These are phyloP conservation scores for Phanerodontia chrysosporium DNA, from an alignment of 768 basidiomycete species.

Conservation along the genomic window DNA sequence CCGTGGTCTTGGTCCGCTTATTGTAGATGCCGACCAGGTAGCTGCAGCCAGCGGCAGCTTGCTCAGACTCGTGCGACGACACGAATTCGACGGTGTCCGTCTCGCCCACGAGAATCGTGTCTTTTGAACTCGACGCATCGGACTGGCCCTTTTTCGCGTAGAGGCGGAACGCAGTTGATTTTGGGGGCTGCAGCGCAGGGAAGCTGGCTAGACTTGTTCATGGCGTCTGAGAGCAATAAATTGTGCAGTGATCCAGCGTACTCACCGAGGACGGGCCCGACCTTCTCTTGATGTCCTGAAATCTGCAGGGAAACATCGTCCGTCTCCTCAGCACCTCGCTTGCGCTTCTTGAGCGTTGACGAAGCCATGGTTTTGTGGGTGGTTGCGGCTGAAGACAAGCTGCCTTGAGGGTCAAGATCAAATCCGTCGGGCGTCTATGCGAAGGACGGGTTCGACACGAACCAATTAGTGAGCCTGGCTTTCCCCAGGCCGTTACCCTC, in stretches of 20 bases:
- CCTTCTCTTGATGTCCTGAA: conserved; percentile 30
- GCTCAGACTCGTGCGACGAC: conserved; percentile 52
- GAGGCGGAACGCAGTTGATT: conserved; percentile 56
- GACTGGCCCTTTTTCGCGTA: conserved; percentile 39
- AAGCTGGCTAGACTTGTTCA: conserved; percentile 46
- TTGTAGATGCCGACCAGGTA: conserved; percentile 78
- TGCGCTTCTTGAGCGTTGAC: conserved; percentile 37
- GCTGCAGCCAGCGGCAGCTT: conserved; percentile 63
- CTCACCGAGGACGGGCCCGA: conserved; percentile 53
- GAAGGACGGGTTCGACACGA: not conserved
- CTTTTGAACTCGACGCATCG: not conserved
- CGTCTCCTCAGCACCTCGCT: conserved; percentile 36
- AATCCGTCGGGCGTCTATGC: not conserved
- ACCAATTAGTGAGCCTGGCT: not conserved
- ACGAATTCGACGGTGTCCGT: conserved; percentile 81
- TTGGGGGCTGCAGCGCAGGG: conserved; percentile 58
- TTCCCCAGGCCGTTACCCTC: not conserved
- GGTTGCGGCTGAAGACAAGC: not conserved
- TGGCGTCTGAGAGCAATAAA: not conserved
- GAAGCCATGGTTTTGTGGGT: conserved; percentile 3
- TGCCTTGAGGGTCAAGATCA: not conserved
- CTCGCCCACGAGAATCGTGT: conserved; percentile 46
- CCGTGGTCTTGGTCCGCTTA: conserved; percentile 66
- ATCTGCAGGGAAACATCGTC: conserved; percentile 34
- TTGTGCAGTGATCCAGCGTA: not conserved